Percentiles rank a stretch among this genome's conserved stretches.
phyloP scores from a whole-genome alignment of 345 rosid genomes.

The Carallia brachiata region DNA sequence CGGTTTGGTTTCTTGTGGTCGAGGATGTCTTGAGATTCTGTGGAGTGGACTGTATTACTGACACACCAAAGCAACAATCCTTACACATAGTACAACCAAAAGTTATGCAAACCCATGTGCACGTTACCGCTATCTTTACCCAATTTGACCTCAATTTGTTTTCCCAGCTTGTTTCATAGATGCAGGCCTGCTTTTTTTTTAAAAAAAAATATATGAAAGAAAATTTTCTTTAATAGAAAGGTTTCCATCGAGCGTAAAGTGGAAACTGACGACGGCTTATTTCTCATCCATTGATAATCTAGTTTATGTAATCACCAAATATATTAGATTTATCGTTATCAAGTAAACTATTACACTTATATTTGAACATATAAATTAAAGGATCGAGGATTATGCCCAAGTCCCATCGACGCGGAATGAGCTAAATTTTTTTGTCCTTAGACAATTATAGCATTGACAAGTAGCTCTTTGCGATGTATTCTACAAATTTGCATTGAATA shows the following conservation, averaged over 20 bases:
- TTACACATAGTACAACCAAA: slow-evolving; percentile 13
- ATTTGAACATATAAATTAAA: too few relatives aligned
- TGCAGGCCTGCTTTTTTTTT: not conserved
- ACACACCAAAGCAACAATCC: not conserved
- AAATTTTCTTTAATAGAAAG: too few relatives aligned
- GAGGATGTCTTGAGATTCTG: slow-evolving; percentile 35
- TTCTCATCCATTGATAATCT: too few relatives aligned
- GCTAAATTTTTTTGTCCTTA: not conserved
- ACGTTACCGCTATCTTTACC: slow-evolving; percentile 15
- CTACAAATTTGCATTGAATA: not conserved
- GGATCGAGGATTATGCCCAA: too few relatives aligned
- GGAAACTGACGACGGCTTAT: too few relatives aligned
- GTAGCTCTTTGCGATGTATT: not conserved
- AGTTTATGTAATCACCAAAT: too few relatives aligned
- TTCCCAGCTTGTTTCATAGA: not conserved
- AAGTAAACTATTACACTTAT: too few relatives aligned
- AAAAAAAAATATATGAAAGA: too few relatives aligned
- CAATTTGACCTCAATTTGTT: slow-evolving; percentile 23
- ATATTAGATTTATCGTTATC: too few relatives aligned
- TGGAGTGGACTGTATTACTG: not conserved
- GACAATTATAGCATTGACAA: not conserved
- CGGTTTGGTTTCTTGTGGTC: slow-evolving; percentile 27
- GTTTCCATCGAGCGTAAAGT: too few relatives aligned
- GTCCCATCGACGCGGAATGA: too few relatives aligned
- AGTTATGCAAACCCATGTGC: slow-evolving; percentile 33